Percentiles rank a stretch among this genome's conserved stretches.
phyloP scores from a whole-genome alignment of 2,329 filamentous ascomycete genomes.

The Neonectria hederae region DNA sequence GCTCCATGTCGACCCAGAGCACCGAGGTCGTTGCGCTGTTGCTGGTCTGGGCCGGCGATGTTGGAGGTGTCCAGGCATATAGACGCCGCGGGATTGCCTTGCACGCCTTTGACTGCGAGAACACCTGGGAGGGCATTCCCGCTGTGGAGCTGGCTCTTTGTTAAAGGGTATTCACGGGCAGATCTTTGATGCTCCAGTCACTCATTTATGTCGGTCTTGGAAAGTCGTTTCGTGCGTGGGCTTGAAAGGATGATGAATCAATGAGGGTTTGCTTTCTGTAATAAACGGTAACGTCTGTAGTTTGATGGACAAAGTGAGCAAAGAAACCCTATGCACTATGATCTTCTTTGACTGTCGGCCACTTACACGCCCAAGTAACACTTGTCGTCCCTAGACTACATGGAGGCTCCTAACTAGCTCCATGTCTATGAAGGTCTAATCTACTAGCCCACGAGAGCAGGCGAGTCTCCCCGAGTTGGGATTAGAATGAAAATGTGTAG shows the following conservation, averaged over 20 bases:
- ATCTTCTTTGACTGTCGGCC: neutral
- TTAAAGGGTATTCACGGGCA: neutral
- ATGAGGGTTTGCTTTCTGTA: neutral
- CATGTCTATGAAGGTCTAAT: neutral
- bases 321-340: neutral
- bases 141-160: neutral
- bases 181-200: neutral
- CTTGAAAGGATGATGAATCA: neutral
- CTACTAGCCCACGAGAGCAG: neutral
- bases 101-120: neutral
- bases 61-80: neutral
- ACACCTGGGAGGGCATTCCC: neutral
- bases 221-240: neutral
- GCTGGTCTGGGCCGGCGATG: neutral
- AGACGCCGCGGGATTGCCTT: neutral
- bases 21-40: neutral
- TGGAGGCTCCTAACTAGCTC: neutral
- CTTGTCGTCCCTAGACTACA: neutral
- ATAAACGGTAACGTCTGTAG: neutral
- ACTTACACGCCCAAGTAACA: neutral
- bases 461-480: neutral
- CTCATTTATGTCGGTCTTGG: too few relatives aligned
- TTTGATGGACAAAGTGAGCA: neutral
- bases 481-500: too few relatives aligned
- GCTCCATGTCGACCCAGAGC: neutral